Base-by-base conservation (phyloP, 352 stramenopile species). In the Peronosclerospora sorghi region DNA sequence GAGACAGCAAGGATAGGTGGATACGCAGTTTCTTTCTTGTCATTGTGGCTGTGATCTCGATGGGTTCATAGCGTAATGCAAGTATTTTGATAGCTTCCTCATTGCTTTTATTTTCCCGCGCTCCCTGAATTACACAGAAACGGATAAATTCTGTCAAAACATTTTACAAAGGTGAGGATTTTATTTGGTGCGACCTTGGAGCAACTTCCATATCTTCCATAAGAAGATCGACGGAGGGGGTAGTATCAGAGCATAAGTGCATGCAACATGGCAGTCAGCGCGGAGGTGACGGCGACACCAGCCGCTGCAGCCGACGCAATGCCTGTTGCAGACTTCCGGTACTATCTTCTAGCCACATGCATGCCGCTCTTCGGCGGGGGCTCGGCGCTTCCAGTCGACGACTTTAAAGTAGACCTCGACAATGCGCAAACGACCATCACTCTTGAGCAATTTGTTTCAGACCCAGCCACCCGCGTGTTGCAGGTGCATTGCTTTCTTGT, bases 361-460 rank as follows among this genome's bases (percentile, higher is more conserved):
- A 59, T 73, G 43, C 67, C 78, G 41, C 59, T 90, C 38, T 76
- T 90, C 39, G 68, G 73, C 20, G 68, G 82, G 27, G 61, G 56
- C 7, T 46, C 57, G 20, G 45, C 60, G 32, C 56, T 79, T n/a
- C 55, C 41, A 20, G 49, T 63, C 17, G 64, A 69, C 8, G 44
- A 35, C 14, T 83, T 88, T 35, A 56, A 55, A 32, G 44, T 38
- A 35, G 69, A 76, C 24, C 65, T 91, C 15, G 36, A 49, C n/a
- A 36, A 37, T 7, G 34, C 58, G 9, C 18, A 58, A 8, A 45
- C 69, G 12, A 59, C 48, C n/a, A 56, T 59, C 13, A 59, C 58
- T 48, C 51, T 91, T 14, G 69, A 86, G 37, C 73, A 91, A 49
- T 91, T 91, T 45, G 60, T 78, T 17, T 46, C 57, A 4, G 78